Evolutionary conservation across 2,329 filamentous ascomycete genomes (phyloP), one percentile per base, ranked within the genome.

Genomic region (Cytospora paraplurivora): DNA sequence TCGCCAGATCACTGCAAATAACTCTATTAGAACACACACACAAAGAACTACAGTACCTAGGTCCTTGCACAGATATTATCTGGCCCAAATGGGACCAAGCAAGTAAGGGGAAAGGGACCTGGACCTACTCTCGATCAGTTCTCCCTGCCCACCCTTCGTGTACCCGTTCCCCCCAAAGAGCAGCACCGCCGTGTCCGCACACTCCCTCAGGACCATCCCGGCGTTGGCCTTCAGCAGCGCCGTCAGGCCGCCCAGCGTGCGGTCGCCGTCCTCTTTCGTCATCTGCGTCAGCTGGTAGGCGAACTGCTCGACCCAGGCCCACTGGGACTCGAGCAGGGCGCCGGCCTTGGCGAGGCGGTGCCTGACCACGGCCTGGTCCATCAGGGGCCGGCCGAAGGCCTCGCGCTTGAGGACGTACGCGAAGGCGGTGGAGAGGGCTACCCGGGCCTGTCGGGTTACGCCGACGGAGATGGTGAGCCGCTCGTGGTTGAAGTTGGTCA

Each of bases 401-500:
- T 76, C 74, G 19, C 76, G 72, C 68, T 75, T 73, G 61, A 77
- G 66, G 51, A 75, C 74, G 62, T 78, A 77, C 59, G 71, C 74
- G 53, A 78, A 77, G 0, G 76, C 75, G 3, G 75, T 62, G 21
- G 71, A 69, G 11, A 78, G 70, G 2, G 76, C 76, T 1, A 77
- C 76, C 11, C 76, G 71, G 0, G 88, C 81, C 69, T 87, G 81
- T 3, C 89, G 79, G 1, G 87, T 89, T 1, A 84, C 82, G 0
- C 84, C 82, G 15, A 92, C 84, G 0, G 86, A 80, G 67, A 92
- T 90, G 17, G 81, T 81, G 12, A 92, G 78, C 0, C 89, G 84
- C 74, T 93, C 90, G 73, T 92, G 89, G 76, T 92, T 92, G 82
- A 92, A 92, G 76, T 92, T 91, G 60, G 85, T 88, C 88, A 90